Evolutionary conservation across 2,329 filamentous ascomycete genomes (phyloP), one percentile per base, ranked within the genome.

Genomic region (Diplodia sapinea): DNA sequence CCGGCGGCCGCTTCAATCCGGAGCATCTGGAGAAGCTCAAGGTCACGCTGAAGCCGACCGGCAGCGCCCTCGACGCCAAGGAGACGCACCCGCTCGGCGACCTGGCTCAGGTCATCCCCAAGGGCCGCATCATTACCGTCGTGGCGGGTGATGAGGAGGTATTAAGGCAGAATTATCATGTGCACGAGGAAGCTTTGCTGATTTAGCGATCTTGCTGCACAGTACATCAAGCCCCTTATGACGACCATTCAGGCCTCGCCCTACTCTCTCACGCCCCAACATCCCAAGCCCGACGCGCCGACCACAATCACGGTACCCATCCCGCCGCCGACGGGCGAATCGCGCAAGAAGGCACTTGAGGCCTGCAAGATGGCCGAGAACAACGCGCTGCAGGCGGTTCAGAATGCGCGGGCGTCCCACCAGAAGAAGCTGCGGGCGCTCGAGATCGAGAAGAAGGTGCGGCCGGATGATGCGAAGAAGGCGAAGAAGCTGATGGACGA

Each of bases 51-150:
- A 68, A 68, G 67, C 31, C 43, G 31, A 55, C n/a, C 26, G 55
- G 68, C 86, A 64, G 88, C 68, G 59, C 59, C 17, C 59, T 36
- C 17, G 80, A 78, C 57, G 75, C 73, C 38, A 71, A 73, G 66
- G 74, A 73, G 68, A 85, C 78, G 1, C 82, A 86, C 59, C 82
- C 80, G 70, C 72, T 92, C 62, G 83, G 84, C 11, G 88, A 91
- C 73, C 73, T 92, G 67, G 89, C 88, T 2, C 89, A 90, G 74
- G 87, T 91, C 17, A 81, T 91, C 49, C 87, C 88, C 0, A 88
- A 89, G 72, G 88, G 88, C 12, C 78, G 88, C 66, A 83, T 82
- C 71, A 76, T 91, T 36, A 85, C 86, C 68, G 80, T 91, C n/a
- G 75, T 90, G 26, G 87, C 86, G 49, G 86, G 87, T 15, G 89